Base-by-base conservation (phyloP, 1,284 basidiomycete genomes). In the Apiotrichum akiyoshidainum region DNA sequence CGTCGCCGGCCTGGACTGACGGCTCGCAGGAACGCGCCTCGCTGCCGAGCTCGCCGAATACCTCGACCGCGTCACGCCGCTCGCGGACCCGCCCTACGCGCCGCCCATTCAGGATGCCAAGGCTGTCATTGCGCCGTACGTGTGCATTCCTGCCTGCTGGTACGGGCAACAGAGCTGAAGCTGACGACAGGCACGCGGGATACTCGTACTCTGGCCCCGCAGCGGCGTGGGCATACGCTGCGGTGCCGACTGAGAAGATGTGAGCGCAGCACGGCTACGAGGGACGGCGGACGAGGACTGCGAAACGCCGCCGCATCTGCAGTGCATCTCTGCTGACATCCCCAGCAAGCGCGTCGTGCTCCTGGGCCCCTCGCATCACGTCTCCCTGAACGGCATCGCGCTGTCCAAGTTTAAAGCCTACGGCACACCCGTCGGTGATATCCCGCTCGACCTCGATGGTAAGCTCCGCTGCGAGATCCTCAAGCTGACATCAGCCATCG, bases 61-160 rank as follows among this genome's bases (percentile, higher is more conserved):
- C 84, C 81, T 97, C 10, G 76, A 71, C 10, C 80, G 80, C 17
- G 91, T 91, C 3, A 71, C 80, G 19, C 74, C 84, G 9, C 68
- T 80, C 42, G 35, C 80, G 72, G 56, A 83, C 78, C 60, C 80
- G 75, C 34, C 69, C 75, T 87, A 83, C 57, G 58, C 67, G 0
- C 83, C 84, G 34, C 93, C 94, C 1, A 81, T 95, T 57, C 69
- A 79, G 41, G 84, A 86, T 14, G 90, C 87, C 71, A 95, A 91
- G 77, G 95, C 93, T 11, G 84, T 99, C 72, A 96, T 99, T 58
- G 94, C 88, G n/a, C 96, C 96, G 92, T 95, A 68, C 66, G 87
- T 79, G 0, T 35, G 10, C 21, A 8, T 10, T 9, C 13, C 17
- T 1, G 11, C 19, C 42, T 44, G 42, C 11, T 21, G 14, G 2